Evolutionary conservation across 371 early-diverging fungal species (phyloP).

Genomic region (Apophysomyces trapeziformis): DNA sequence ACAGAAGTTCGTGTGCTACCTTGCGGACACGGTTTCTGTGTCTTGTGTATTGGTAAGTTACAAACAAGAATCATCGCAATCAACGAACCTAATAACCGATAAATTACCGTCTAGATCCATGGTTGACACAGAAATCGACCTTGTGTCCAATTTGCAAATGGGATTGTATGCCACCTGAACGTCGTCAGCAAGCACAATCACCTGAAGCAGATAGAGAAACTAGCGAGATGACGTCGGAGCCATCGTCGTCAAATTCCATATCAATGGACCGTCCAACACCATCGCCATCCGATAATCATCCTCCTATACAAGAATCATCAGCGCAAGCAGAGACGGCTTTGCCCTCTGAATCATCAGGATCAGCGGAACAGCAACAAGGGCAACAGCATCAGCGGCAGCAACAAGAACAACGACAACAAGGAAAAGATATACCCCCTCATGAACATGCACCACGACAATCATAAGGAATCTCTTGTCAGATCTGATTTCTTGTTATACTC

Average conservation of each 20-base stretch:
- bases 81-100: no score
- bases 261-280: neutral
- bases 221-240: neutral
- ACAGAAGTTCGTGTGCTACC: conserved; percentile 37
- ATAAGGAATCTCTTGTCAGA: neutral
- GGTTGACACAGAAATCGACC: conserved; percentile 42
- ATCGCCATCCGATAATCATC: neutral
- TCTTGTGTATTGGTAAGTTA: conserved; percentile 47
- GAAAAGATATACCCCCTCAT: conserved; percentile 3
- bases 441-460: neutral
- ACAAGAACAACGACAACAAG: neutral
- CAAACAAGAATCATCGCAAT: neutral
- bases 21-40: conserved; percentile 51
- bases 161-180: conserved; percentile 39
- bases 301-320: neutral
- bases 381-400: neutral
- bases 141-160: conserved; percentile 45
- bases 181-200: conserved; percentile 12
- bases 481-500: neutral
- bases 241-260: neutral
- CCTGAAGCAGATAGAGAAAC: neutral
- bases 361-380: neutral
- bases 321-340: neutral
- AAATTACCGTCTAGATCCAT: conserved; percentile 29
- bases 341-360: neutral